These are phyloP conservation scores for Coprinellus micaceus DNA, from an alignment of 768 basidiomycete species.

Conservation along the genomic window DNA sequence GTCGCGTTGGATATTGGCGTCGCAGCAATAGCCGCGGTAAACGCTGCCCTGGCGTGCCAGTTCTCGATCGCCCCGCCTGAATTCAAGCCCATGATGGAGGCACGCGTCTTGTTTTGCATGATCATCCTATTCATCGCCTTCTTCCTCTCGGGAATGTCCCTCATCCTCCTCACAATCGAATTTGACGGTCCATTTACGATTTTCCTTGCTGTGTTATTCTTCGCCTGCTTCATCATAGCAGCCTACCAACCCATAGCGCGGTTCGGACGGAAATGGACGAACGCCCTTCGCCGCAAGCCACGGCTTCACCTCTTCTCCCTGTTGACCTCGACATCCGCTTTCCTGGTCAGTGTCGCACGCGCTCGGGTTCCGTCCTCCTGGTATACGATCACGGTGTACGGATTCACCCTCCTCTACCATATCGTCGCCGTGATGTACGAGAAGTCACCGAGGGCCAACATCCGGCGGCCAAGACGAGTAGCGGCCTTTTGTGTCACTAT, in stretches of 20 bases:
- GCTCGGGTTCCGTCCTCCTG: background rate
- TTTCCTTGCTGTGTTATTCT: background rate
- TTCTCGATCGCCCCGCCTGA: background rate
- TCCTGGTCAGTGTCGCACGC: background rate
- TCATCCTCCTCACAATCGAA: background rate
- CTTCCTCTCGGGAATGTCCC: background rate
- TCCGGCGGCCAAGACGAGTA: too few species aligned
- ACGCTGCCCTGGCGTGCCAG: background rate
- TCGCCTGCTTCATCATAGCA: background rate
- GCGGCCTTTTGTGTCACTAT: too few species aligned
- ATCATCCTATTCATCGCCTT: background rate
- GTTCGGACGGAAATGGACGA: background rate
- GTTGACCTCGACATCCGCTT: background rate
- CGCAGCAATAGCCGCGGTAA: background rate
- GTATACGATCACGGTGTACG: background rate
- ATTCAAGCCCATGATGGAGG: background rate
- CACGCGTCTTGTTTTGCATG: constrained; percentile 1
- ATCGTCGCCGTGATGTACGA: background rate
- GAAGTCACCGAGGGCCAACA: background rate
- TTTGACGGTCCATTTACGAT: background rate
- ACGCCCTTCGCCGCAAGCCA: background rate
- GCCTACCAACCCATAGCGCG: background rate
- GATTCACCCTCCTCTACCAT: background rate
- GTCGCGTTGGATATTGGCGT: background rate
- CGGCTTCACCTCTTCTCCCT: background rate